These are phyloP conservation scores for Cryptosporidium tyzzeri DNA, from an alignment of 169 alveolate genomes.

Conservation along the genomic window DNA sequence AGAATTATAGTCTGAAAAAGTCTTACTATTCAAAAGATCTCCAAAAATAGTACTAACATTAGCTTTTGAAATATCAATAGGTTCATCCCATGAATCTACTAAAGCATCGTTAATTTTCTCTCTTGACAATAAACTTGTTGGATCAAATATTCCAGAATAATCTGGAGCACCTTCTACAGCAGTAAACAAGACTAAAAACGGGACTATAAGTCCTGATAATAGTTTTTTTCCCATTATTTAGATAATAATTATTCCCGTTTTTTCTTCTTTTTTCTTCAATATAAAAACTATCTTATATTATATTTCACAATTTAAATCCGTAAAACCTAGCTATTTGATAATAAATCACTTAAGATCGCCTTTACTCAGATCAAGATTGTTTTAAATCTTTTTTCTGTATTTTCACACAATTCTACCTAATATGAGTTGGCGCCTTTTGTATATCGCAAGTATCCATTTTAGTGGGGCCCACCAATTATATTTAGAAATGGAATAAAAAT, in stretches of 20 bases:
- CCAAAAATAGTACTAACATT: not conserved
- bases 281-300: not conserved
- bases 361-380: not conserved
- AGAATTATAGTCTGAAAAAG: constrained; percentile 13
- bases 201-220: not conserved
- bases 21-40: not conserved
- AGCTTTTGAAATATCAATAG: not conserved
- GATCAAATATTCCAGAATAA: constrained; percentile 44
- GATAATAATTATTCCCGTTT: not conserved
- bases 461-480: constrained; percentile 3
- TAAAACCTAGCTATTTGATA: not conserved
- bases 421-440: not conserved
- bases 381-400: not conserved
- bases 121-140: constrained; percentile 42
- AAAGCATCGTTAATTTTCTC: constrained; percentile 19
- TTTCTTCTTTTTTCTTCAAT: not conserved
- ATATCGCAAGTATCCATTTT: constrained; percentile 19
- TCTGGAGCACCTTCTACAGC: not conserved
- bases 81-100: constrained; percentile 44
- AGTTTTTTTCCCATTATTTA: not conserved
- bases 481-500: not conserved
- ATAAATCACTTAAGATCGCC: not conserved
- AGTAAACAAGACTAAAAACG: not conserved
- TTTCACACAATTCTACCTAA: not conserved
- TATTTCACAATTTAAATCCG: not conserved